Evolutionary conservation across 805 yeast genomes (phyloP).

Genomic region (Saccharomycopsis sp.): DNA sequence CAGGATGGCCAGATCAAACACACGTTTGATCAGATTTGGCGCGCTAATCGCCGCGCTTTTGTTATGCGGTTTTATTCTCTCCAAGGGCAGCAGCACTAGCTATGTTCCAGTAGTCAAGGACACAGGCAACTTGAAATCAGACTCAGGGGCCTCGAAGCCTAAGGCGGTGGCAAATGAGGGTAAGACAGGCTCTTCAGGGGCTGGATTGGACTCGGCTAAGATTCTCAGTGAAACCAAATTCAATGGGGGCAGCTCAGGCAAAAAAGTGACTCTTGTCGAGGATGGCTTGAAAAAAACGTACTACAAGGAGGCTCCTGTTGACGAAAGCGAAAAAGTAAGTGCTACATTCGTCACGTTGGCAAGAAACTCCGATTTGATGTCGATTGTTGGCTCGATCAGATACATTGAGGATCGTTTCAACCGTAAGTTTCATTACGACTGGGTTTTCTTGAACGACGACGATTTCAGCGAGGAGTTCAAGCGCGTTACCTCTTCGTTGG

Average conservation of each 20-base stretch:
- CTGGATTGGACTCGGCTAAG: background rate
- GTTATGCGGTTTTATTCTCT: constrained; percentile 41
- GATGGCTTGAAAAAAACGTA: constrained; percentile 18
- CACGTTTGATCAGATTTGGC: constrained; percentile 42
- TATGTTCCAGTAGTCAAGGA: constrained; percentile 22
- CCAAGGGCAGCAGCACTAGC: constrained; percentile 38
- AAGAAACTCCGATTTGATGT: constrained; percentile 64
- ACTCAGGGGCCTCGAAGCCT: background rate
- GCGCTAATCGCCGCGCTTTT: constrained; percentile 40
- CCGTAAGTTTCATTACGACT: constrained; percentile 72
- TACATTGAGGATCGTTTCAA: constrained; percentile 88
- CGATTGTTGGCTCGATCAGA: constrained; percentile 57
- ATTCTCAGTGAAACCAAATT: background rate
- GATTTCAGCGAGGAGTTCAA: constrained; percentile 79
- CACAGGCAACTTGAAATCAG: background rate
- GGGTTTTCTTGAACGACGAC: constrained; percentile 92
- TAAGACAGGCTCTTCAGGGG: background rate
- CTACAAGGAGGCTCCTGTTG: constrained; percentile 20
- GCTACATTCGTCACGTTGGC: constrained; percentile 82
- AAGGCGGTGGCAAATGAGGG: background rate
- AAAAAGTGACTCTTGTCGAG: constrained; percentile 2
- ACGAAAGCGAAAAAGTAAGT: constrained; percentile 39
- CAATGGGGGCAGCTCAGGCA: constrained; percentile 5
- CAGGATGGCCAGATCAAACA: constrained; percentile 39
- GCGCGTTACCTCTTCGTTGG: constrained; percentile 53